A percentile compares a stretch with the other conserved stretches of the same genome.
Conservation (phyloP, 352 stramenopile genomes). For the Poterioochromonas sp. region DNA sequence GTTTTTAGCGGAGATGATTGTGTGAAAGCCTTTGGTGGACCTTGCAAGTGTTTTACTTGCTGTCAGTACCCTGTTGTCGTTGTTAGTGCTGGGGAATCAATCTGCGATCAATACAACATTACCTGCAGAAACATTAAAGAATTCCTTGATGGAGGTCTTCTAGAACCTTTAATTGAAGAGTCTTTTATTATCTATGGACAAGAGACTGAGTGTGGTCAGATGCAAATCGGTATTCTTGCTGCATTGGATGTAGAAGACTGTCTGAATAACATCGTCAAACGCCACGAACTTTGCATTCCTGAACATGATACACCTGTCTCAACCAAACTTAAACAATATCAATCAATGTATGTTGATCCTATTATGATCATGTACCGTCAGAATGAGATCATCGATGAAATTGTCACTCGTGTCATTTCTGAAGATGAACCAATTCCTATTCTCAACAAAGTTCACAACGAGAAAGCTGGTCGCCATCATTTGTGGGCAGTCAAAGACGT, state of each 20-base stretch:
- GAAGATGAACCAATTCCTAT: not conserved
- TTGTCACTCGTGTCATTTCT: not conserved
- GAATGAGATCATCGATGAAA: not conserved
- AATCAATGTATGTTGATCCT: not conserved
- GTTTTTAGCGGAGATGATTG: not conserved
- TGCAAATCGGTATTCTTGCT: slow-evolving; percentile 1
- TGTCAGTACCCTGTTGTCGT: not conserved
- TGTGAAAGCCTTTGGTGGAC: not conserved
- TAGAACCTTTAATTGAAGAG: not conserved
- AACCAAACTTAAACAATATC: not conserved
- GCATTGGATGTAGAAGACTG: slow-evolving; percentile 2
- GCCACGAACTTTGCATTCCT: not conserved
- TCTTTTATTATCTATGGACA: not conserved
- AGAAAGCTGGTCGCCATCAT: not conserved
- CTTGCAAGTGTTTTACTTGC: not conserved
- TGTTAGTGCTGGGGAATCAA: not conserved
- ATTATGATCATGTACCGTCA: not conserved
- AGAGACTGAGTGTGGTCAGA: not conserved
- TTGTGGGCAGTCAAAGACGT: not conserved
- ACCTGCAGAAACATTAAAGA: not conserved
- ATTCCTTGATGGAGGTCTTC: not conserved
- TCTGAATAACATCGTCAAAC: not conserved
- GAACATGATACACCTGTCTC: not conserved
- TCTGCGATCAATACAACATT: not conserved
- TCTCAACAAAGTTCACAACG: too few relatives aligned